Conservation (phyloP, 495 filamentous ascomycete genomes). For the Jackrogersella multiformis region DNA sequence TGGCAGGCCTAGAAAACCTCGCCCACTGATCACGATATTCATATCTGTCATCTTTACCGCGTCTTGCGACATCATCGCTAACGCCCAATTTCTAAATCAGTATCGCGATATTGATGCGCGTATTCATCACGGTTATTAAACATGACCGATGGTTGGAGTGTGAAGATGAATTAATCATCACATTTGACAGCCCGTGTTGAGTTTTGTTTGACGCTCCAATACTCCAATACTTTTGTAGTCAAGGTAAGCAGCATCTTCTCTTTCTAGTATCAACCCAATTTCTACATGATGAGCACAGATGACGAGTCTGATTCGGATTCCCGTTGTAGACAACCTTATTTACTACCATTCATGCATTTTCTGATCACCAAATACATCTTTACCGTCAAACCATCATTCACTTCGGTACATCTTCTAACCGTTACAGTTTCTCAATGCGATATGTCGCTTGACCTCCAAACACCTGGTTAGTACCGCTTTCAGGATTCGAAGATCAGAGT, state of each 20-base stretch:
- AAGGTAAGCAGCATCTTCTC: slow-evolving; percentile 30
- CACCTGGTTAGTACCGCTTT: slow-evolving; percentile 20
- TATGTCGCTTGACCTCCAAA: not conserved
- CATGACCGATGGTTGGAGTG: not conserved
- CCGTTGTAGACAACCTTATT: slow-evolving; percentile 78
- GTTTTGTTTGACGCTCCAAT: not conserved
- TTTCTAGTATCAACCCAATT: slow-evolving; percentile 13
- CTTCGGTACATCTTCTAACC: slow-evolving; percentile 12
- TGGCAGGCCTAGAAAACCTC: slow-evolving; percentile 99
- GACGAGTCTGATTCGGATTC: slow-evolving; percentile 88
- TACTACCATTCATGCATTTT: slow-evolving; percentile 84
- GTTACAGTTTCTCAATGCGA: not conserved
- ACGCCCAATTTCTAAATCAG: slow-evolving; percentile 6
- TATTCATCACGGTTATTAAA: not conserved
- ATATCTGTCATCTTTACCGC: not conserved
- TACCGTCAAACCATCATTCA: not conserved
- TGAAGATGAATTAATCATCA: not conserved
- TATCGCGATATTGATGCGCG: not conserved
- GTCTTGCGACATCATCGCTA: slow-evolving; percentile 10
- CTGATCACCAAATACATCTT: slow-evolving; percentile 53
- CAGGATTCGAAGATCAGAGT: not conserved
- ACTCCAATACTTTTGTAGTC: not conserved
- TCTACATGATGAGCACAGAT: slow-evolving; percentile 78
- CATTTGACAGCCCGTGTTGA: not conserved
- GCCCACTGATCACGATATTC: slow-evolving; percentile 82